Base-by-base conservation (phyloP, 2,329 filamentous ascomycete species). In the Cadophora gregata region DNA sequence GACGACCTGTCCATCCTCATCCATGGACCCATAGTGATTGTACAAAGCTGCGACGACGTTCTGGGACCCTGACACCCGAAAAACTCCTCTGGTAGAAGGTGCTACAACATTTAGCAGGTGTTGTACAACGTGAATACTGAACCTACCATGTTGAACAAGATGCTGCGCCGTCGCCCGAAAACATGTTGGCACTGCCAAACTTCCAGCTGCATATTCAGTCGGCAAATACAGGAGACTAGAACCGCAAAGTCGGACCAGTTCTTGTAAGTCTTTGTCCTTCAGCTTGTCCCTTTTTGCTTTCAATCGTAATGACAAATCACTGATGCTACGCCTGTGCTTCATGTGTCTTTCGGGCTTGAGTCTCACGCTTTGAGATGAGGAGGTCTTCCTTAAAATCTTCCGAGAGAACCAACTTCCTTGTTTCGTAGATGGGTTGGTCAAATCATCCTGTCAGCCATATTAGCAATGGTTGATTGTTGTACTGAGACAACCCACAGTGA, bases 151-250 rank as follows among this genome's bases (percentile, higher is more conserved):
- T 58, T 89, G 85, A 3, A 87, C 81, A 10, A 91, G 81, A 74
- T 87, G 84, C 69, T 90, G 86, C n/a, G 85, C 87, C 9, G 86
- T 88, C 10, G 89, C 88, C 53, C 88, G 86, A 59, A 91, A 81
- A 70, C 88, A 90, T 4, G 88, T 90, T 9, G 89, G 89, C 33
- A 91, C 78, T 21, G 85, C 78, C 29, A 91, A 77, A 27, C 84
- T 83, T 21, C 83, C 81, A 0, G 86, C 83, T 3, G 87, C 80
- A 71, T 89, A 86, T 62, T 88, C 86, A 3, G 80, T 70, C 0
- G 88, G 88, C 9, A 91, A 79, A 71, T 88, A 86, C 58, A 91
- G 78, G 33, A 85, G 78, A 74, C 86, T 89, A 74, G 86, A 86
- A 45, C 89, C 88, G 70, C 87, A 88, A 33, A 90, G 76, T 12